Evolutionary conservation across 164 flowering plant species (phyloP).

Genomic region (Vitis amurensis): DNA sequence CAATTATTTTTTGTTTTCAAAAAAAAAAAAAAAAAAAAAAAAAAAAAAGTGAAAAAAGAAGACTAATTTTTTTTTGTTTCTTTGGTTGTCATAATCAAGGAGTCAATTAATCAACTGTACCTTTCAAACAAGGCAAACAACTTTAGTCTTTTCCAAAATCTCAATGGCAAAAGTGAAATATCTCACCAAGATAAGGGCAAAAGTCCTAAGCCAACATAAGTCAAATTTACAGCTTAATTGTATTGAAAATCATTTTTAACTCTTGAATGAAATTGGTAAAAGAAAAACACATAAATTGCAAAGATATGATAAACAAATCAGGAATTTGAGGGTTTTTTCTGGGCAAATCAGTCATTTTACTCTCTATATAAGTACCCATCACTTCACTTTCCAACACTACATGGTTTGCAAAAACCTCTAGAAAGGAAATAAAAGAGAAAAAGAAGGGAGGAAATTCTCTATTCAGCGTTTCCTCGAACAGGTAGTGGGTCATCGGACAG

Average conservation of each 20-base stretch:
- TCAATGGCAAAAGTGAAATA: slow-evolving; percentile 6
- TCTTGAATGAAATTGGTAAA: not conserved
- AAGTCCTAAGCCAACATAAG: slow-evolving; percentile 1
- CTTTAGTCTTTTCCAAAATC: not conserved
- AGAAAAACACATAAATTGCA: not conserved
- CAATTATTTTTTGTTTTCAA: not conserved
- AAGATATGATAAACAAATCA: slow-evolving; percentile 19
- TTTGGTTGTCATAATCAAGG: slow-evolving; percentile 1
- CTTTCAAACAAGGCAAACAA: slow-evolving; percentile 7
- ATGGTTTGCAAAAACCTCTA: slow-evolving; percentile 4
- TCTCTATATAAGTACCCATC: slow-evolving; percentile 25
- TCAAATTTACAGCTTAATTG: not conserved
- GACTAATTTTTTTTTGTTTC: not conserved
- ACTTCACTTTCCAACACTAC: slow-evolving; percentile 45
- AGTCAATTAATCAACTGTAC: slow-evolving; percentile 5
- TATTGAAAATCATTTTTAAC: slow-evolving; percentile 2
- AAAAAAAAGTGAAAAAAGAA: not conserved
- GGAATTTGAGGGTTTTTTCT: slow-evolving; percentile 7
- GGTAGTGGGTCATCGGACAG: not conserved
- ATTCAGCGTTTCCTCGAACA: slow-evolving; percentile 29
- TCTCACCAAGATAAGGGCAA: not conserved
- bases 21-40: not conserved
- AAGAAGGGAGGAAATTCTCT: slow-evolving; percentile 9
- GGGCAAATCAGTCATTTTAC: slow-evolving; percentile 49
- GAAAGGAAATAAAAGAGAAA: too few species aligned